Conservation (phyloP, 73 alveolate species). For the Paraurostyla sp. region DNA sequence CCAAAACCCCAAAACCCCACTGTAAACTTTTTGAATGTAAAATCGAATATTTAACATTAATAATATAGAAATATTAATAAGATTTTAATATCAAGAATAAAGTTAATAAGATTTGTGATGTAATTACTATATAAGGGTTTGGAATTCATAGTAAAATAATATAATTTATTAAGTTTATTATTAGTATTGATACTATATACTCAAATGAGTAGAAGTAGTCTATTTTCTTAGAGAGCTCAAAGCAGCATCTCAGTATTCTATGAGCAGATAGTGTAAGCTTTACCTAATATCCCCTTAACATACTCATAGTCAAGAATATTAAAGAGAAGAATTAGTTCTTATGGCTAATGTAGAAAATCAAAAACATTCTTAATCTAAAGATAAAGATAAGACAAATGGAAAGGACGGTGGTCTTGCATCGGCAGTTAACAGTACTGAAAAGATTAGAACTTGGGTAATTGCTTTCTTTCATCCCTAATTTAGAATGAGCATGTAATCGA, state of each 20-base stretch:
- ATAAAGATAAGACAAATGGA: constrained; percentile 6
- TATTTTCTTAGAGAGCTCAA: not conserved
- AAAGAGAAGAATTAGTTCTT: constrained; percentile 3
- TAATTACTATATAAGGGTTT: no score
- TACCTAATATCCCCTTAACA: not conserved
- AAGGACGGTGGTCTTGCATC: constrained; percentile 8
- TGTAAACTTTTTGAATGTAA: no score
- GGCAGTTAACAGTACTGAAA: constrained; percentile 70
- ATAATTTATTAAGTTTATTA: no score
- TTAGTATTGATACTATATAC: no score
- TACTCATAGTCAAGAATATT: constrained; percentile 10
- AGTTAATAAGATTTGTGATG: no score
- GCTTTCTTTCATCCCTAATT: not conserved
- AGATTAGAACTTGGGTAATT: constrained; percentile 62
- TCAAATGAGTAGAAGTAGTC: not conserved
- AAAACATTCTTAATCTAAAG: no score
- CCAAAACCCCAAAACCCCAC: no score
- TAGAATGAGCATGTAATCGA: constrained; percentile 53
- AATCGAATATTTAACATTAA: no score
- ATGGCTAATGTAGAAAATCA: not conserved
- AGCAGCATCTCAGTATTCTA: constrained; percentile 38
- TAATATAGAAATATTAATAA: no score
- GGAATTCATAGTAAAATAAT: no score
- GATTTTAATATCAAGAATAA: no score
- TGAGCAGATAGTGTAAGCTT: constrained; percentile 51